Evolutionary conservation across 2,329 filamentous ascomycete species (phyloP), one percentile per base, ranked within the genome.

Genomic region (Ambrosiella beaveri): DNA sequence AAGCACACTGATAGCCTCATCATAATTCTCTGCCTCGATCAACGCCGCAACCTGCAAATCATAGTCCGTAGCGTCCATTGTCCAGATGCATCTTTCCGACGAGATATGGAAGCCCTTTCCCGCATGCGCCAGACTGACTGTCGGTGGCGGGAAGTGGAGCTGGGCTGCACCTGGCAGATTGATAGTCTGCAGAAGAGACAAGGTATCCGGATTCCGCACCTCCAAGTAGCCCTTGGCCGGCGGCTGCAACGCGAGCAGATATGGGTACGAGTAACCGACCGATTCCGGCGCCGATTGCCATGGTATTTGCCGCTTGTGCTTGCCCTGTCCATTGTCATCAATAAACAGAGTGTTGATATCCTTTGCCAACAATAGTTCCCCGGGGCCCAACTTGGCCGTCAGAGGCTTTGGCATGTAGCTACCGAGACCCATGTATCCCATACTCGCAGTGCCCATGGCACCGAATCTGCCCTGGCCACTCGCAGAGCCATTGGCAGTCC

Each of bases 301-400:
- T 1, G 89, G 89, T n/a, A 98, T 83, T 67, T 97, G 90, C 58
- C 85, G 78, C 69, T 87, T 88, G 50, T 90, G 85, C 39, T 94
- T 68, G 0, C 89, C 78, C 63, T 88, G 90, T 3, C 90, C 93
- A 37, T 88, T 78, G 9, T 85, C 80, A 59, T 93, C 85, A 63
- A 95, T 86, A 68, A 98, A 98, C 56, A 96, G 73, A 1, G 90
- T 95, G 68, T 96, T 95, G 65, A 96, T 88, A 64, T 98, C 93
- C 69, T 95, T 95, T n/a, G 91, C 88, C n/a, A 98, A 76, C 60
- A 98, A 72, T 67, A 97, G 80, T 70, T 96, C 81, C 3, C 87
- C 86, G 62, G 94, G 86, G 2, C 81, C 80, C 11, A 98, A 75
- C 64, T 85, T 85, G 5, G 90, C 84, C 5, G 88, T 88, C 64